Evolutionary conservation across 1,139 yeast genomes (phyloP), one percentile per base, ranked within the genome.

Genomic region (Zygosaccharomyces pseudobailii): DNA sequence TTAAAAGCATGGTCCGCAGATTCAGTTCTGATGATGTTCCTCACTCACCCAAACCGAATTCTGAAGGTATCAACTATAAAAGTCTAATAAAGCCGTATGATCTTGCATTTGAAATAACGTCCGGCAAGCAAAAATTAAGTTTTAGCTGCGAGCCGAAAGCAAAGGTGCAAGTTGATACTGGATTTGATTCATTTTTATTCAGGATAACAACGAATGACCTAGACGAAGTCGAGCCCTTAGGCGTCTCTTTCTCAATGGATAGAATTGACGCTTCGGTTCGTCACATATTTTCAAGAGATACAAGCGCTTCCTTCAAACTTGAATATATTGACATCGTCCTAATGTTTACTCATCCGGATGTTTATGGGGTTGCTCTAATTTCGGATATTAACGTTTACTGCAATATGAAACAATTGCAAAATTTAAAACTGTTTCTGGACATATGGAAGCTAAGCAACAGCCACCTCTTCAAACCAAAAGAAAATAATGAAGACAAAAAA

Each of bases 141-240:
- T 71, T 92, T 45, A 85, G 95, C 56, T 92, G 97, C 72, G 92
- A 87, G 53, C 97, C 98, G 0, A 82, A 84, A 10, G 97, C 97
- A 0, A 87, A 87, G 61, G 95, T 92, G 1, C 90, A 89, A 31
- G 95, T 97, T 0, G 78, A 86, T 27, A 84, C 88, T 22, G 85
- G 87, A 2, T 72, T 84, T 34, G 85, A 82, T 28, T 82, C 84
- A 0, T 78, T 87, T 27, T 75, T 72, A 36, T 60, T 86, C 32
- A 80, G 79, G 45, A 55, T 85, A 10, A 78, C 78, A 45, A 76
- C 90, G 0, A 78, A 79, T 27, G 72, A 72, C 4, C 63, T 65
- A 3, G 71, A 71, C 8, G 59, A 63, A 0, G 60, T 73, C 0
- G 74, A 78, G 4, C 68, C 76, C 6, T 55, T 74, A n/a, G 68